Conservation (phyloP, 345 rosid genomes). For the Nephelium lappaceum region DNA sequence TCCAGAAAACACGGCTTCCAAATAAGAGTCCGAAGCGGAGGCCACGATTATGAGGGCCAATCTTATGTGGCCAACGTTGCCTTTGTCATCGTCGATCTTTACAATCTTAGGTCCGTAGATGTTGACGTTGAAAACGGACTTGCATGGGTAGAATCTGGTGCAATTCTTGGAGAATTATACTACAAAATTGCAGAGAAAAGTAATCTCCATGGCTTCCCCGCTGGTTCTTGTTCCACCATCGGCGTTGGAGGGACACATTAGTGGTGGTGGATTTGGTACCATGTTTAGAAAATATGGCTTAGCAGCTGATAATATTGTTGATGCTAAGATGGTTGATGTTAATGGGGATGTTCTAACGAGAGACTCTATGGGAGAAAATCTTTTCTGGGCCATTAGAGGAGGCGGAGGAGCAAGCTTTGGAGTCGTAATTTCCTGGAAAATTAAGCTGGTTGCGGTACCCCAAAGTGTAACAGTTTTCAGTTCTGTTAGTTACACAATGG, state of each 20-base stretch:
- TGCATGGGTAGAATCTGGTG: constrained; percentile 45
- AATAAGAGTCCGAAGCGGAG: constrained; percentile 19
- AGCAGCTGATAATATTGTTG: constrained; percentile 35
- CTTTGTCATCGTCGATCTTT: constrained; percentile 37
- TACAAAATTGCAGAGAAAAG: constrained; percentile 28
- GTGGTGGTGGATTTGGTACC: constrained; percentile 47
- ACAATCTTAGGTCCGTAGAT: constrained; percentile 22
- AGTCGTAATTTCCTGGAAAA: constrained; percentile 31
- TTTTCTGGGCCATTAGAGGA: constrained; percentile 48
- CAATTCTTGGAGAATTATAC: constrained; percentile 44
- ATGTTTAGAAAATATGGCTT: constrained; percentile 40
- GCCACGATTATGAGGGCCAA: constrained; percentile 39
- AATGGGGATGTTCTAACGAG: constrained; percentile 33
- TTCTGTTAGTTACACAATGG: not conserved
- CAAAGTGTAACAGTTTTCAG: constrained; percentile 26
- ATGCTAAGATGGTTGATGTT: constrained; percentile 34
- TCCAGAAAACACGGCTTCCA: not conserved
- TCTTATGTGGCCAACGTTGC: constrained; percentile 24
- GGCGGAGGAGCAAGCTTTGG: constrained; percentile 51
- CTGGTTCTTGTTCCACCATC: constrained; percentile 40
- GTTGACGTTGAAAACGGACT: constrained; percentile 19
- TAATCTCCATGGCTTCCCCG: constrained; percentile 37
- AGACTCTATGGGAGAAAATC: constrained; percentile 44
- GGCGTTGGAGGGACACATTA: constrained; percentile 52
- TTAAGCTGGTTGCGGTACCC: constrained; percentile 36